These are phyloP conservation scores for Hypericum perforatum DNA, from an alignment of 345 rosid species.

Conservation along the genomic window DNA sequence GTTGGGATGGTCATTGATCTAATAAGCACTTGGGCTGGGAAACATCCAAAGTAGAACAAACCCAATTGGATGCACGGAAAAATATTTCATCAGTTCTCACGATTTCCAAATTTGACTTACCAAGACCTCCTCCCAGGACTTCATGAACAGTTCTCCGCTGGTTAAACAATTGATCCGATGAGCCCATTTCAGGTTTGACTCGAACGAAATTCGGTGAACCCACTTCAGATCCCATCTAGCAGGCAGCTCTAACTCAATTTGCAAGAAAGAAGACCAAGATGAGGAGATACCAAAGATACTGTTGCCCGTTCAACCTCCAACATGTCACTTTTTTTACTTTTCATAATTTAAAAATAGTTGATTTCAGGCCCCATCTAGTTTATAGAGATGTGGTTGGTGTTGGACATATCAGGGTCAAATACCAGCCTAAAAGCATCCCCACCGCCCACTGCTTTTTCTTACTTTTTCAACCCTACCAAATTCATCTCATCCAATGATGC, in stretches of 20 bases:
- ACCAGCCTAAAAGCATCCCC: constrained; percentile 62
- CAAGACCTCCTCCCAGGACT: constrained; percentile 72
- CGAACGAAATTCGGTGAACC: constrained; percentile 15
- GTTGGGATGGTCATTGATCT: too few species aligned
- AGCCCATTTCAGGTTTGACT: constrained; percentile 38
- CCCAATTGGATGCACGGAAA: too few species aligned
- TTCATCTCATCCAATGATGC: too few species aligned
- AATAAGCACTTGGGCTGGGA: too few species aligned
- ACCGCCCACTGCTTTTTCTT: constrained; percentile 17
- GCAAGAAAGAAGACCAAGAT: not conserved
- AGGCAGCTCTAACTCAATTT: constrained; percentile 11
- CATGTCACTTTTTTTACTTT: not conserved
- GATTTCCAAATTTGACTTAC: constrained; percentile 24
- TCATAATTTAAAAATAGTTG: not conserved
- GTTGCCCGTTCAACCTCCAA: constrained; percentile 1
- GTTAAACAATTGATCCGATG: constrained; percentile 46
- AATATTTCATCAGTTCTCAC: not conserved
- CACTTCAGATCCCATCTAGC: constrained; percentile 38
- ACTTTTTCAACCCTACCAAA: not conserved
- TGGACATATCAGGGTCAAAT: constrained; percentile 9
- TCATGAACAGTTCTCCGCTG: constrained; percentile 63
- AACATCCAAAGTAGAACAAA: too few species aligned
- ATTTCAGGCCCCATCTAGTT: constrained; percentile 5
- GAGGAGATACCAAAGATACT: constrained; percentile 2
- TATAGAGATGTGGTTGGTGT: constrained; percentile 17